Base-by-base conservation (phyloP, 2,329 filamentous ascomycete species). In the Nannizziopsis barbatae region DNA sequence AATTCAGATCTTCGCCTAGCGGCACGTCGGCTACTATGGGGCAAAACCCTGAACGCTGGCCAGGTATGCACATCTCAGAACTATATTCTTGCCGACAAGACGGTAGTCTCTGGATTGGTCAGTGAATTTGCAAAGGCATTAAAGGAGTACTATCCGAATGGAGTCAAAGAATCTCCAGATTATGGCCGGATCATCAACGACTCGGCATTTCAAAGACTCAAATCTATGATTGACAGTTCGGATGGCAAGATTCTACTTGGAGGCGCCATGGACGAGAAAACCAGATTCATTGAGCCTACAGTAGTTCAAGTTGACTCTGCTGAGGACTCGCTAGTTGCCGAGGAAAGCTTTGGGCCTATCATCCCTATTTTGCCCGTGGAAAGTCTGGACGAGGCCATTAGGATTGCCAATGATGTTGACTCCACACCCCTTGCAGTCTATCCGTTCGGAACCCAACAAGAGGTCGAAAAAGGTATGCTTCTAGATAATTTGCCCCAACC, bases 41-140 rank as follows among this genome's bases (percentile, higher is more conserved):
- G 83, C 43, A 98, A 96, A 75, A 75, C 79, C 3, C 64, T 87
- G 52, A 92, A 92, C 63, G 84, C 85, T 3, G 92, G 92, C 18
- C 92, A 98, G 68, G 76, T 95, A 55, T 98, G 92, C 65, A 77
- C 95, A 54, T 86, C 83, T 20, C 88, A 95, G 61, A 95, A 96
- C 72, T 95, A 95, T 67, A 81, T 86, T 45, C 75, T 95, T 45
- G 79, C 94, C 22, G 86, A 96, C 62, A 80, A 79, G 56, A 77
- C 80, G 40, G 74, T 90, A 3, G 69, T 90, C 22, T 73, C 80
- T 11, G 71, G 75, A 22, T 86, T 96, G 58, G 71, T 96, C 53
- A 74, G 79, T 47, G 79, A 85, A 60, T 75, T 96, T 59, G 83
- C 85, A 62, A 75, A 73, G 39, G 77, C 80, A 6, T 75, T 84